Percentiles rank a stretch among this genome's conserved stretches.
phyloP scores from a whole-genome alignment of 306 rosid genomes.

The Nissolia schottii region DNA sequence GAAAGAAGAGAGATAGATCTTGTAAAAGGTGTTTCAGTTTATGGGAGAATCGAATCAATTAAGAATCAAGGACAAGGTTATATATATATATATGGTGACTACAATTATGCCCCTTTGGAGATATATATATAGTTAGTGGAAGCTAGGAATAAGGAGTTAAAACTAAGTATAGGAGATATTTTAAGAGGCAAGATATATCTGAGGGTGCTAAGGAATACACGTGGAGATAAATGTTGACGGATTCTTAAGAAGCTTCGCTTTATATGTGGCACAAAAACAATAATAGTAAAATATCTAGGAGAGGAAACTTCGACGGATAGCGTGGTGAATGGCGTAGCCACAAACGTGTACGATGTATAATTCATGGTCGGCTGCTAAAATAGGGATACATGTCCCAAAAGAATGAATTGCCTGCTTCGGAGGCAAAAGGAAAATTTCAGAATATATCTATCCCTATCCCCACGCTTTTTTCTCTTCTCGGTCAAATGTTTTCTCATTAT shows the following conservation, averaged over 20 bases:
- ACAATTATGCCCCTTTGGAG: not conserved
- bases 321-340: not conserved
- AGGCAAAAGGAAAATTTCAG: not conserved
- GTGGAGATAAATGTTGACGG: conserved; percentile 13
- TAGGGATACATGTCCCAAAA: not conserved
- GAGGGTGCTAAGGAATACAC: conserved; percentile 19
- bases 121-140: not conserved
- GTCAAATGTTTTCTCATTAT: not conserved
- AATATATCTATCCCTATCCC: too few species aligned
- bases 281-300: not conserved
- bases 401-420: not conserved
- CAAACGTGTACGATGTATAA: conserved; percentile 4
- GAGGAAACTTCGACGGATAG: not conserved
- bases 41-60: conserved; percentile 6
- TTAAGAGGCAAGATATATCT: not conserved
- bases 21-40: not conserved
- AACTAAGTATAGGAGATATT: conserved; percentile 1
- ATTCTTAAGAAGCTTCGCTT: not conserved
- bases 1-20: conserved; percentile 39
- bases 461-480: not conserved
- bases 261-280: too few species aligned
- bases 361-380: not conserved
- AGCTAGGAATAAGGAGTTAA: not conserved
- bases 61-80: not conserved
- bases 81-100: not conserved